Base-by-base conservation (phyloP, 1,284 basidiomycete genomes). In the Polyporus tsugae region DNA sequence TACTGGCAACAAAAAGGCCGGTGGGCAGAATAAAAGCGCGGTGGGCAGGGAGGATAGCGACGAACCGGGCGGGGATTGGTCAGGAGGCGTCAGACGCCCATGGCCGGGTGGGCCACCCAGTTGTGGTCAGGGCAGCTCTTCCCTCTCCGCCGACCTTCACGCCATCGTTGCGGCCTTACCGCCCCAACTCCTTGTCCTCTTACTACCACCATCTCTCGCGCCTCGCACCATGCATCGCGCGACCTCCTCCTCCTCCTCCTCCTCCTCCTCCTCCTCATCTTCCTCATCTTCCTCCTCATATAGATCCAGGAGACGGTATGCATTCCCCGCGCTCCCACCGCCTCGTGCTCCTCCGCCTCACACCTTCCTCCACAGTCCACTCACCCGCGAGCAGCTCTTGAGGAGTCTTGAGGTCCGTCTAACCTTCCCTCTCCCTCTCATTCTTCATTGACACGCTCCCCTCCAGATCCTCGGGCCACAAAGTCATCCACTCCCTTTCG, bases 331-430 rank as follows among this genome's bases (percentile, higher is more conserved):
- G 63, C 68, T 70, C 74, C 70, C 70, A 49, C 68, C 60, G 65
- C 75, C 74, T 72, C 75, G 70, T 76, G 70, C 67, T 69, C 73
- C 46, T 64, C 69, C 63, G 38, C 60, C 73, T 74, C 73, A 72
- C 75, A 55, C 65, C 71, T 72, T 68, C 75, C 61, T 72, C 73
- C 68, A 71, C 83, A 89, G 85, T 73, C 87, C 83, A 80, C 86
- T 86, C 81, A 83, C 87, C 70, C 86, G 87, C 74, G 87, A 89
- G 64, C 85, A 89, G 75, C 86, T 93, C 70, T 82, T 88, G 75
- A 85, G 82, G 76, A 83, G 84, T 76, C 84, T 91, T 70, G 79
- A 91, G 87, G 89, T 89, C 68, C 58, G 75, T 80, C 73, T 57
- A 60, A 52, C 60, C 35, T 38, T 52, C 52, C 33, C 59, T 44